Conservation (phyloP, 345 rosid genomes). For the Brassica nigra region DNA sequence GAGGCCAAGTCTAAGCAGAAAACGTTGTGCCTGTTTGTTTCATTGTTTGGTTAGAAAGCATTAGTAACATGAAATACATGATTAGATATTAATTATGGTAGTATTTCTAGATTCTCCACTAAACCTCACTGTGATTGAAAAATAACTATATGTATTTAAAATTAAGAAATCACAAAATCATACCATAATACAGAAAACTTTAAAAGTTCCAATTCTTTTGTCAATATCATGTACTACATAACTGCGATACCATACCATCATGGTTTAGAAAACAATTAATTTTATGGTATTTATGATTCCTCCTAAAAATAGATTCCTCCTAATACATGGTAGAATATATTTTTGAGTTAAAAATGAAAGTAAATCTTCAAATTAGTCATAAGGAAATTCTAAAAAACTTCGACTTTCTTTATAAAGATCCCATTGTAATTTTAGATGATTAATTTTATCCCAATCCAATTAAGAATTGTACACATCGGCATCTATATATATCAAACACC, state of each 20-base stretch:
- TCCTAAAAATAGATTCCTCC: not conserved
- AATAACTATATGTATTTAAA: not conserved
- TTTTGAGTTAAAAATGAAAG: not conserved
- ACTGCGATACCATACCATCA: not conserved
- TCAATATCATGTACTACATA: not conserved
- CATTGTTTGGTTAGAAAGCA: not conserved
- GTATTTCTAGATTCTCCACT: not conserved
- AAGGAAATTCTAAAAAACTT: not conserved
- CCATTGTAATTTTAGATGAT: conserved; percentile 13
- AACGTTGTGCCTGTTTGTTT: not conserved
- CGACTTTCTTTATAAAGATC: conserved; percentile 12
- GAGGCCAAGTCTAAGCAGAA: not conserved
- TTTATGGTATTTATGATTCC: not conserved
- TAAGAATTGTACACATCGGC: not conserved
- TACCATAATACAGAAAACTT: not conserved
- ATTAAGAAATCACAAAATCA: not conserved
- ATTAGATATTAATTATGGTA: not conserved
- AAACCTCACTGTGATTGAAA: not conserved
- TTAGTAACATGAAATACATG: not conserved
- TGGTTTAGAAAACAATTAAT: not conserved
- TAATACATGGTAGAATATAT: not conserved
- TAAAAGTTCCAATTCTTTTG: not conserved
- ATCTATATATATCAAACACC: not conserved
- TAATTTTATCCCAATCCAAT: conserved; percentile 1
- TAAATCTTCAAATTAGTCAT: not conserved